Conservation (phyloP, 2,329 filamentous ascomycete genomes). For the Arachnomyces sp. region DNA sequence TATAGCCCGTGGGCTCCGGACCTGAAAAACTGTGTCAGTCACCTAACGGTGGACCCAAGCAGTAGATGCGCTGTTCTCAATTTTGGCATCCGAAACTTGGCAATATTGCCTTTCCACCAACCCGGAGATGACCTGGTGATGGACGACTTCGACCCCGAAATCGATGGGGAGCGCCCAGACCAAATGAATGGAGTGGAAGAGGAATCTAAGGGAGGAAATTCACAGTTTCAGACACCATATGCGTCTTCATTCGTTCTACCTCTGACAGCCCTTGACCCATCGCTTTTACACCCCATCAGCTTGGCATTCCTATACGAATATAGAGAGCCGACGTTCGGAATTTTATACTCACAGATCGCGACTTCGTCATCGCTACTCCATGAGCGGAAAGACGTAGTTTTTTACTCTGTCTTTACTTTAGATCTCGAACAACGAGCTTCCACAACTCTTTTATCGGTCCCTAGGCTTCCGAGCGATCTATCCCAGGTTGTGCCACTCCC, state of each 20-base stretch:
- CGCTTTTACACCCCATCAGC: slow-evolving; percentile 79
- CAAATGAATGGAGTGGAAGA: slow-evolving; percentile 24
- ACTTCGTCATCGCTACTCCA: slow-evolving; percentile 65
- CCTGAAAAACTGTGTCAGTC: slow-evolving; percentile 68
- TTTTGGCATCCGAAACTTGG: slow-evolving; percentile 80
- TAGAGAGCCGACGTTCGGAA: slow-evolving; percentile 92
- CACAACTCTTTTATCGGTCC: slow-evolving; percentile 82
- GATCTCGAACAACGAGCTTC: slow-evolving; percentile 90
- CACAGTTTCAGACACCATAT: slow-evolving; percentile 58
- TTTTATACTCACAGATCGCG: slow-evolving; percentile 69
- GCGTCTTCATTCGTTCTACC: slow-evolving; percentile 87
- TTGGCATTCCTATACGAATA: slow-evolving; percentile 94
- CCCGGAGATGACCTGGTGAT: slow-evolving; percentile 80
- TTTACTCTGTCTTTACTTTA: slow-evolving; percentile 90
- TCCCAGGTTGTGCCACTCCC: slow-evolving; percentile 76
- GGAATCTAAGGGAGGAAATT: slow-evolving; percentile 10
- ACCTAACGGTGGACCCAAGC: slow-evolving; percentile 78
- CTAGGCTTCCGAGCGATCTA: slow-evolving; percentile 78
- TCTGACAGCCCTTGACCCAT: slow-evolving; percentile 79
- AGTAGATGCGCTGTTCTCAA: slow-evolving; percentile 91
- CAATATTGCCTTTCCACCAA: slow-evolving; percentile 88
- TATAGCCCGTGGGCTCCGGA: slow-evolving; percentile 74
- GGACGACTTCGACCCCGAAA: slow-evolving; percentile 80
- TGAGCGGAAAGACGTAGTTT: slow-evolving; percentile 75
- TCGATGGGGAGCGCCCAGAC: slow-evolving; percentile 59